Base-by-base conservation (phyloP, 2,329 filamentous ascomycete genomes). In the Fusarium humuli region DNA sequence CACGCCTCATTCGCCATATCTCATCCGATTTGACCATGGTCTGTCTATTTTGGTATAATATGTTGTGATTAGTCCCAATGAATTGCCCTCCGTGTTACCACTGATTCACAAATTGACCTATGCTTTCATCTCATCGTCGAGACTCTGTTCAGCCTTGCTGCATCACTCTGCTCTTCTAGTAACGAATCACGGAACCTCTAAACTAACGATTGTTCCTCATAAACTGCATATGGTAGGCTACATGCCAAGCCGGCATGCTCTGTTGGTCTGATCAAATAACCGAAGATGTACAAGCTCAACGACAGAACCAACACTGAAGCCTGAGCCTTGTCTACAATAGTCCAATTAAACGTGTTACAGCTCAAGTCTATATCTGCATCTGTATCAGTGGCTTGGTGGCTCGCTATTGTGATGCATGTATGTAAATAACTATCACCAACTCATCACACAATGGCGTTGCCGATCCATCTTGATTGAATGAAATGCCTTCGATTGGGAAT, bases 381-480 rank as follows among this genome's bases (percentile, higher is more conserved):
- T 32, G 30, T 66, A 44, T 56, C 47, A 29, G 56, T 67, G 63
- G 63, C 55, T 66, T 66, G 30, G 32, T 61, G 48, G 48, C 44
- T 49, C 44, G 29, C 42, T 61, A 66, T 49, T 67, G 55, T 56
- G 29, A 57, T 45, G 34, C 40, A 37, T 11, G 18, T 40, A 34
- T 23, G 56, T 55, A 32, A 61, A 44, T 49, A 49, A 18, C 48
- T 22, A 56, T 32, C 48, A 42, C 30, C 37, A 66, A 46, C 63
- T 34, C 47, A 66, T 61, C 48, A 56, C 48, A 66, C 61, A 67
- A 67, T 56, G 61, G 55, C 63, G 62, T 44, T 20, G 48, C 16
- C 27, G 13, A 49, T 23, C 30, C 9, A 55, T 37, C 40, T 29
- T 61, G 55, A 66, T 66, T 46, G 23, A 60, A 32, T n/a, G 37